Evolutionary conservation across 2,329 filamentous ascomycete genomes (phyloP).

Genomic region (Colletotrichum eremochloae): DNA sequence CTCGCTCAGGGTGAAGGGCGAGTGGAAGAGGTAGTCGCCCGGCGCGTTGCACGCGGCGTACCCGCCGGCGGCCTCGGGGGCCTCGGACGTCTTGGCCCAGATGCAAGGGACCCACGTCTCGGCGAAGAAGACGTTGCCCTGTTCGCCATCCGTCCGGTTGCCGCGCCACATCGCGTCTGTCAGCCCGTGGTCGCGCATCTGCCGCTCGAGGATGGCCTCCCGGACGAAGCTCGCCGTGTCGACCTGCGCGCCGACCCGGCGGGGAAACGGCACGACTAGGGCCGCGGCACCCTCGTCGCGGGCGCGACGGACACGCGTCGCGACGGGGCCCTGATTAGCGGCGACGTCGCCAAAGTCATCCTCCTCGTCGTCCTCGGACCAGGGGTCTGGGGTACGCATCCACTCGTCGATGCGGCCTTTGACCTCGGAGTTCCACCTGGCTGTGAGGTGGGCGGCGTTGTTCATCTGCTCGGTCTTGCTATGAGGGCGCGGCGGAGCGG

Average conservation of each 20-base stretch:
- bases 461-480: conserved; percentile 65
- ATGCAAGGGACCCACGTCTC: conserved; percentile 61
- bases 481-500: conserved; percentile 59
- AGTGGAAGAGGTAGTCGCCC: conserved; percentile 65
- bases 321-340: background rate
- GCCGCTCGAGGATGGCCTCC: conserved; percentile 62
- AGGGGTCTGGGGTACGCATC: conserved; percentile 51
- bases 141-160: conserved; percentile 44
- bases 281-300: conserved; percentile 38
- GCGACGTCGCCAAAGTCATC: conserved; percentile 26
- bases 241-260: conserved; percentile 59
- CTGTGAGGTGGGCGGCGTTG: conserved; percentile 65
- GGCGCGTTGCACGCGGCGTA: conserved; percentile 55
- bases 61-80: conserved; percentile 18
- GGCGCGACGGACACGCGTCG: background rate
- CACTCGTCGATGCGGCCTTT: conserved; percentile 58
- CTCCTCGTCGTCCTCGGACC: conserved; percentile 16
- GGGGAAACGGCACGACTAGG: conserved; percentile 51
- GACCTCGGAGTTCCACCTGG: conserved; percentile 63
- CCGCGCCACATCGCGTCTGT: conserved; percentile 61
- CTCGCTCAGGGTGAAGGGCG: conserved; percentile 60
- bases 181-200: conserved; percentile 58
- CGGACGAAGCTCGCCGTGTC: conserved; percentile 57
- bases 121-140: conserved; percentile 53
- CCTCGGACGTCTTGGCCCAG: conserved; percentile 43